phyloP scores from a whole-genome alignment of 2,329 filamentous ascomycete genomes.

The Calonectria ilicicola region DNA sequence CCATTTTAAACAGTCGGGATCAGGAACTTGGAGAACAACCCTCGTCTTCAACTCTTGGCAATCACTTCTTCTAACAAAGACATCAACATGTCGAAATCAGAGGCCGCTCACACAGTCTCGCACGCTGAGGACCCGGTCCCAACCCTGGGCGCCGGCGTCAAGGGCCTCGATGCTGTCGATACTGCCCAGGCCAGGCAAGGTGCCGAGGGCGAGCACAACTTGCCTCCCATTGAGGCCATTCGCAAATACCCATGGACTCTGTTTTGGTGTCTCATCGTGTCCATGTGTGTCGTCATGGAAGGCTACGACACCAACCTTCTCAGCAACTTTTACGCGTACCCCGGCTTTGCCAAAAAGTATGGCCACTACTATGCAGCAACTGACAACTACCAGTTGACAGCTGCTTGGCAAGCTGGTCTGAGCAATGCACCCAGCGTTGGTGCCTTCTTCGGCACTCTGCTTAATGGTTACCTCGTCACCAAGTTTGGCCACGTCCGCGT shows the following conservation, averaged over 20 bases:
- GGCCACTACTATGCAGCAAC: constrained; percentile 43
- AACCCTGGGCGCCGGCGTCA: neutral
- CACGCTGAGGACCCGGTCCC: constrained; percentile 13
- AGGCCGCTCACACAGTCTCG: neutral
- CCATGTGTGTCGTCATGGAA: constrained; percentile 57
- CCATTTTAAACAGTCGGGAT: neutral
- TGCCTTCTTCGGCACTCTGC: constrained; percentile 60
- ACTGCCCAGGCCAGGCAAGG: constrained; percentile 17
- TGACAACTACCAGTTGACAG: constrained; percentile 53
- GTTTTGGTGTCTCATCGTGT: constrained; percentile 51
- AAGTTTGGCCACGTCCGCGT: constrained; percentile 57
- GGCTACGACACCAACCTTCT: constrained; percentile 53
- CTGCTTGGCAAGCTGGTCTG: constrained; percentile 63
- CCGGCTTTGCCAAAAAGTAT: constrained; percentile 42
- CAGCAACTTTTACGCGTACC: constrained; percentile 53
- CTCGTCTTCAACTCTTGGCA: neutral
- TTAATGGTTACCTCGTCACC: constrained; percentile 60
- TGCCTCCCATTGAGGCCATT: constrained; percentile 43
- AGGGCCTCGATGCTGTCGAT: constrained; percentile 14
- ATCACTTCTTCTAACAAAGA: neutral
- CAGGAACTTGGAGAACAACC: neutral
- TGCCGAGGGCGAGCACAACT: constrained; percentile 37
- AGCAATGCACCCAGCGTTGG: constrained; percentile 58
- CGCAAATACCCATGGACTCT: constrained; percentile 50
- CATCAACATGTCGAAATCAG: neutral